Evolutionary conservation across 371 early-diverging fungal genomes (phyloP), one percentile per base, ranked within the genome.

Genomic region (Mucor saturninus): DNA sequence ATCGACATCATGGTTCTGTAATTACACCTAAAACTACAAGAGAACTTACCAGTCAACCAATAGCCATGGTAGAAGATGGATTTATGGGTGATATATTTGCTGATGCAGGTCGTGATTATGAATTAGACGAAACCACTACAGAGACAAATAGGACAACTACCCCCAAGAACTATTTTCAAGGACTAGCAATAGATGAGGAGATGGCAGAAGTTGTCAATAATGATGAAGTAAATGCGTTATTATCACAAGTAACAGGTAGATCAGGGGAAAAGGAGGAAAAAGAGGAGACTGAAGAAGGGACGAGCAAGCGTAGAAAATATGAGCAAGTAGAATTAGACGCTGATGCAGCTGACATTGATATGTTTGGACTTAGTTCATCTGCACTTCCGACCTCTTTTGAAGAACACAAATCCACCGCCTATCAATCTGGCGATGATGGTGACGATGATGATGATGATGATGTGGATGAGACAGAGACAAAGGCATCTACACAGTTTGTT

Each of bases 41-140:
- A 8, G 61, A 62, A 11, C 58, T 62, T 5, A 60, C 61, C 29
- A 59, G 37, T 35, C 56, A 65, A 32, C 70, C 65, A 6, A 48
- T 59, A 10, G 59, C 70, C 15, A 56, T 70, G 51, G 37, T 38
- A 10, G 66, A 70, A n/a, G 70, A 65, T 56, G 59, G 51, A 3
- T 70, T 70, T 39, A 59, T 56, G 32, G 70, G 85, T 4, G 95
- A 94, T 75, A 96, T 96, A 21, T 96, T 96, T 86, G 92, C 86
- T 4, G 96, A 92, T 62, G 94, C 78, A 0, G 95, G 95, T 3
- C 72, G 88, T 0, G 93, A 93, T 51, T 96, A 96, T 64, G 69
- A 72, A 14, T 67, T 93, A 6, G 82, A 83, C 50, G 79, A 78
- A 37, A 69, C 64, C 8, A 4, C 60, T 11, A 1, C 48, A 70